These are phyloP conservation scores for Rosa lucieae DNA, from an alignment of 306 rosid genomes.

Conservation along the genomic window DNA sequence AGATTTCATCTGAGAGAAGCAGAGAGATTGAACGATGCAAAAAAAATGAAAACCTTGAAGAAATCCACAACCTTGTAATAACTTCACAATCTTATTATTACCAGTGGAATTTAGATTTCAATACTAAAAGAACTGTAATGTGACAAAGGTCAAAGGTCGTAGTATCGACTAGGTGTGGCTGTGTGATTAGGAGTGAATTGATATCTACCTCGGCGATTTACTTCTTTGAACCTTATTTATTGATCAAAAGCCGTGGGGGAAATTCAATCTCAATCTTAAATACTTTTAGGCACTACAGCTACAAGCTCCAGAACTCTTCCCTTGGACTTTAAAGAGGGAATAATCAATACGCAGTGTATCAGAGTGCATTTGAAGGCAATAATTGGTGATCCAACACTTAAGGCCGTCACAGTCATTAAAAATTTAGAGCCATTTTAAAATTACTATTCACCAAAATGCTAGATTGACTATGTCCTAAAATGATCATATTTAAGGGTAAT, in stretches of 20 bases:
- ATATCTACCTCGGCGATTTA: not conserved
- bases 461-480: not conserved
- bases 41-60: not conserved
- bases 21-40: not conserved
- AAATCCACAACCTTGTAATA: not conserved
- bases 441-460: not conserved
- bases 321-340: not conserved
- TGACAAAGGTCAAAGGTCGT: not conserved
- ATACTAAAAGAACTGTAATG: not conserved
- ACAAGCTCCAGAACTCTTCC: not conserved
- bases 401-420: not conserved
- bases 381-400: slow-evolving; percentile 6
- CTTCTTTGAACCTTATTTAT: not conserved
- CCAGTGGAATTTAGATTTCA: not conserved
- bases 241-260: not conserved
- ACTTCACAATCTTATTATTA: not conserved
- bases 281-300: not conserved
- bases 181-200: not conserved
- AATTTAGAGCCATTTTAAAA: not conserved
- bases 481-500: not conserved
- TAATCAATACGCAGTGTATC: not conserved
- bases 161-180: not conserved
- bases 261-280: not conserved
- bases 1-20: slow-evolving; percentile 20
- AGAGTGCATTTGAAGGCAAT: not conserved